Base-by-base conservation (phyloP, 164 flowering plant species). In the Aristolochia fimbriata region DNA sequence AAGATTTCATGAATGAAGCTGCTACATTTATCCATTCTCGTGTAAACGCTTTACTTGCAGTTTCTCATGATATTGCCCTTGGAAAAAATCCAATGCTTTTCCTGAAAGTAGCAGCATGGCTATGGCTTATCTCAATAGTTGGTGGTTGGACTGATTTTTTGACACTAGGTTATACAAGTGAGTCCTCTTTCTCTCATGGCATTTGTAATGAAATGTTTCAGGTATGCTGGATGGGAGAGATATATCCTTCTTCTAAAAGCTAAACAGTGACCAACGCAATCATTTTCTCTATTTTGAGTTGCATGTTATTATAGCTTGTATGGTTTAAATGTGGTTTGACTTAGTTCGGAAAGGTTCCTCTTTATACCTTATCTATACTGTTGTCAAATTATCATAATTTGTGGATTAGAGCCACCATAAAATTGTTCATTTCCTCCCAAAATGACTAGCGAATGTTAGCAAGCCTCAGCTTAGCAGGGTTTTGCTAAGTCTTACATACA, bases 61-160 rank as follows among this genome's bases (percentile, higher is more conserved):
- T 67, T 52, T 80, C 80, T 50, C 78, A 74, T 65, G 86, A 88
- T 59, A 80, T 88, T 70, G 85, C 92, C 20, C 59, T 86, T 59
- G 99, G 92, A 11, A 86, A 77, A 66, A 77, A 93, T 69, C 63
- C 97, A 19, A 74, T 65, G 63, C 65, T 84, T 75, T 90, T 80
- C 65, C 50, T 83, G 65, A 82, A 68, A 76, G 82, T 84, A 21
- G 88, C 87, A 58, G 67, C 69, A 27, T 77, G 14, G 62, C 78
- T 93, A 47, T 71, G 69, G 68, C 62, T 86, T 64, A 68, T 83
- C 55, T 80, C 87, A n/a, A 24, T 86, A 55, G 62, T 90, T 60
- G 96, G 95, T 37, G 65, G 86, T 66, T 68, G 80, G 70, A 77
- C 91, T 49, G 89, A 88, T 80, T 69, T 90, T 64, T 72, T 78